phyloP scores from a whole-genome alignment of 129 eudicot species.

The Apium graveolens region DNA sequence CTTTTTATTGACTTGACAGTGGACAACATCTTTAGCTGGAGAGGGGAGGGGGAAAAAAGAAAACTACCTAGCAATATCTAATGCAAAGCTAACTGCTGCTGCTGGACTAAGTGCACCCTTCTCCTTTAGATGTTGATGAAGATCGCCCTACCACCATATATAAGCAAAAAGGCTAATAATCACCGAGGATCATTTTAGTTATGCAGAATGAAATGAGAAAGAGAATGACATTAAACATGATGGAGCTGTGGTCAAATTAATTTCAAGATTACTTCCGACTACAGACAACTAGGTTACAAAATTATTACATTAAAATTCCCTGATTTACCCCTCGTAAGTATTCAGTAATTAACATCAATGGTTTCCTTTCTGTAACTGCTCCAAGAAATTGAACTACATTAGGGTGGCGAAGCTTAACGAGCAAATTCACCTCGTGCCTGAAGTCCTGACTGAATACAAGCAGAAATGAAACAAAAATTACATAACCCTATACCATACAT shows the following conservation, averaged over 20 bases:
- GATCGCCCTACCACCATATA: slow-evolving; percentile 53
- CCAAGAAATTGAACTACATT: slow-evolving; percentile 39
- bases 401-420: slow-evolving; percentile 94
- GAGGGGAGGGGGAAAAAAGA: not conserved
- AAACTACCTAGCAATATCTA: slow-evolving; percentile 91
- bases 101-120: slow-evolving; percentile 82
- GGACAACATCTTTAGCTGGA: too few species aligned
- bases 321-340: slow-evolving; percentile 78
- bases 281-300: not conserved
- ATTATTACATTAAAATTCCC: not conserved
- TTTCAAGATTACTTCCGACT: not conserved
- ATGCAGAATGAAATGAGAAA: too few species aligned
- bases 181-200: not conserved
- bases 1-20: not conserved
- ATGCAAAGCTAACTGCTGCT: slow-evolving; percentile 77
- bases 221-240: not conserved
- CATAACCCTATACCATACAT: not conserved
- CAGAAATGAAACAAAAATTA: slow-evolving; percentile 7
- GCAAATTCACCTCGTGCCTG: slow-evolving; percentile 95
- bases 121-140: slow-evolving; percentile 86
- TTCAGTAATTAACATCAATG: slow-evolving; percentile 88
- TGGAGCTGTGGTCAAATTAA: not conserved
- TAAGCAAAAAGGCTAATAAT: not conserved
- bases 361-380: slow-evolving; percentile 91
- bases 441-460: slow-evolving; percentile 74